These are phyloP conservation scores for Penicillium vulpinum DNA, from an alignment of 2,329 filamentous ascomycete genomes.

Conservation along the genomic window DNA sequence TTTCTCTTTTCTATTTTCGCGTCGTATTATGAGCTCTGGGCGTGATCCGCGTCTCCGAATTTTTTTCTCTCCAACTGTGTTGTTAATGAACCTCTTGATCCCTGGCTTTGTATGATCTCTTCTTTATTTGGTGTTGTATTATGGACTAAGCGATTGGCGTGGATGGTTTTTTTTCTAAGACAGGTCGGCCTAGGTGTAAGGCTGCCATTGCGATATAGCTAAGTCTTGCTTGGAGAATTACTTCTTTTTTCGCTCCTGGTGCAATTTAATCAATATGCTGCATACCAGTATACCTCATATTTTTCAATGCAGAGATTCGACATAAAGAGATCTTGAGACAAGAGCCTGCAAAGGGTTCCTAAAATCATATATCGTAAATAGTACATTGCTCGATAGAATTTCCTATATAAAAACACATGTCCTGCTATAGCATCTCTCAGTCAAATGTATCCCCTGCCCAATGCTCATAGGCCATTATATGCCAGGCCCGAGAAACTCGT, in stretches of 20 bases:
- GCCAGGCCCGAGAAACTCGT: not conserved
- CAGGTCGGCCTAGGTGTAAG: constrained; percentile 17
- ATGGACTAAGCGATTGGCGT: constrained; percentile 26
- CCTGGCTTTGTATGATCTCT: constrained; percentile 17
- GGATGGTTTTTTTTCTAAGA: constrained; percentile 24
- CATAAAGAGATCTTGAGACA: not conserved
- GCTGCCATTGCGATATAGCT: constrained; percentile 13
- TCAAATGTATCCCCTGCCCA: constrained; percentile 1
- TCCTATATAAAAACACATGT: not conserved
- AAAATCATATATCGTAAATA: constrained; percentile 2
- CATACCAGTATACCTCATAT: not conserved
- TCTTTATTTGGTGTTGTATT: constrained; percentile 19
- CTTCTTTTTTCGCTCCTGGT: constrained; percentile 10
- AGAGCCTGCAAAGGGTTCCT: not conserved
- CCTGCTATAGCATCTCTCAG: not conserved
- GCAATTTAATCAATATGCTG: constrained; percentile 8
- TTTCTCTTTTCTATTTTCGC: not conserved
- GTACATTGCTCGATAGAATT: constrained; percentile 1
- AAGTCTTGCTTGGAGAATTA: constrained; percentile 7
- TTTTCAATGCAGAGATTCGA: not conserved
- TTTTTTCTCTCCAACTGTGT: constrained; percentile 15
- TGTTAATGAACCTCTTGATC: constrained; percentile 20
- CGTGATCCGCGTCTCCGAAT: not conserved
- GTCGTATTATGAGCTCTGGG: not conserved
- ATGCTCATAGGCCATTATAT: not conserved